Base-by-base conservation (phyloP, 768 basidiomycete genomes). In the Suillus tomentosus region DNA sequence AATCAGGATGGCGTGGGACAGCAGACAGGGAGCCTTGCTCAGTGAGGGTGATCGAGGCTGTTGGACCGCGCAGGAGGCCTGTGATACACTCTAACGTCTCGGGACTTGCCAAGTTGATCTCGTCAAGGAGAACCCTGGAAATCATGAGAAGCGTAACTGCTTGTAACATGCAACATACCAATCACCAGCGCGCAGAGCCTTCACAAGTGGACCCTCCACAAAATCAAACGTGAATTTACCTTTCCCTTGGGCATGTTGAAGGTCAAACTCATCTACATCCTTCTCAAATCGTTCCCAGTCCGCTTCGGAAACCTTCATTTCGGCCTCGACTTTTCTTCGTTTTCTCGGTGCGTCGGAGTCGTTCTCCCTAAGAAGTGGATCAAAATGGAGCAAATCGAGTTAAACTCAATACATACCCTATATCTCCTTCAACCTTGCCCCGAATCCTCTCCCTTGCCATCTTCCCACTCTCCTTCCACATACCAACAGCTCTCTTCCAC, bases 1-100 rank as follows among this genome's bases (percentile, higher is more conserved):
- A 99, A 70, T 96, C 90, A 19, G 94, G 88, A 74, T 99, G 97
- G 0, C 97, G 90, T 57, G 90, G 89, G 36, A 99, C 84, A 2
- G 92, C 91, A 69, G 95, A 93, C 61, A 98, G 77, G 11, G 94
- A 90, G 1, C 96, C 96, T 73, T 95, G 88, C 72, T 99, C 97
- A 0, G 95, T 95, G 63, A 99, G 80, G 0, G 95, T 93, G 68
- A 99, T 90, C 1, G 96, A 99, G 0, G 94, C 87, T 9, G 85
- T 87, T 1, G 94, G 85, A n/a, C 89, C 85, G 65, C 92, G 90
- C 19, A 99, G 84, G 9, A 99, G 82, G n/a, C 88, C 84, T 6
- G 95, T 87, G 54, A 99, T 86, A 62, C 92, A 94, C 76, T 99
- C 97, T 58, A 99, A 81, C 0, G 96, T 98, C 76, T 99, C 97